Percentiles rank a stretch among this genome's conserved stretches.
phyloP scores from a whole-genome alignment of 345 rosid species.

The Kandelia obovata region DNA sequence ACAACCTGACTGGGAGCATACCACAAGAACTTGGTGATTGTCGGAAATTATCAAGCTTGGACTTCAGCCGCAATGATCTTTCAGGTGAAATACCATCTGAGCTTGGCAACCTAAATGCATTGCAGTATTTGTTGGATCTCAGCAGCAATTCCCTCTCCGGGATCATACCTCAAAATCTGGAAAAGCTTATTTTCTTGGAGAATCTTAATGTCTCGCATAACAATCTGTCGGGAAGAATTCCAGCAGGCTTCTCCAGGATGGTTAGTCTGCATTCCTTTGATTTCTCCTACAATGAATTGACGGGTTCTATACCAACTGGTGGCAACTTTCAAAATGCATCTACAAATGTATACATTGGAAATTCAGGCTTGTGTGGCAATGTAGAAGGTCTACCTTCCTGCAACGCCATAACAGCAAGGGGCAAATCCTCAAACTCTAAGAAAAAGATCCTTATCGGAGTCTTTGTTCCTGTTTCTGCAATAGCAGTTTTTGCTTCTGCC shows the following conservation, averaged over 20 bases:
- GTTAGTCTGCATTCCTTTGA: constrained; percentile 42
- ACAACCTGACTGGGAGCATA: constrained; percentile 38
- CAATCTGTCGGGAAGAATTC: constrained; percentile 49
- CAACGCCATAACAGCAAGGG: not conserved
- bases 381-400: constrained; percentile 42
- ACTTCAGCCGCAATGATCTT: constrained; percentile 55
- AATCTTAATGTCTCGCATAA: constrained; percentile 54
- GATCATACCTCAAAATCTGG: constrained; percentile 41
- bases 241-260: constrained; percentile 43
- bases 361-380: constrained; percentile 61
- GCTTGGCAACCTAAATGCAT: constrained; percentile 35
- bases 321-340: constrained; percentile 41
- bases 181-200: constrained; percentile 40
- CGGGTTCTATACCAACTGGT: constrained; percentile 46
- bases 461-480: constrained; percentile 34
- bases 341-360: constrained; percentile 37
- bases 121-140: constrained; percentile 51
- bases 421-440: constrained; percentile 20
- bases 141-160: constrained; percentile 66
- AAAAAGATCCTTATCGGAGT: constrained; percentile 36
- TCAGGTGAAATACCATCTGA: constrained; percentile 46
- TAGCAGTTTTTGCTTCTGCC: constrained; percentile 22
- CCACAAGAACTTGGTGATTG: constrained; percentile 39
- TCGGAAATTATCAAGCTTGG: constrained; percentile 36
- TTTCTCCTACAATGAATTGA: constrained; percentile 53